A percentile compares a stretch with the other conserved stretches of the same genome.
Conservation (phyloP, 2,329 filamentous ascomycete species). For the Berkeleyomyces basicola region DNA sequence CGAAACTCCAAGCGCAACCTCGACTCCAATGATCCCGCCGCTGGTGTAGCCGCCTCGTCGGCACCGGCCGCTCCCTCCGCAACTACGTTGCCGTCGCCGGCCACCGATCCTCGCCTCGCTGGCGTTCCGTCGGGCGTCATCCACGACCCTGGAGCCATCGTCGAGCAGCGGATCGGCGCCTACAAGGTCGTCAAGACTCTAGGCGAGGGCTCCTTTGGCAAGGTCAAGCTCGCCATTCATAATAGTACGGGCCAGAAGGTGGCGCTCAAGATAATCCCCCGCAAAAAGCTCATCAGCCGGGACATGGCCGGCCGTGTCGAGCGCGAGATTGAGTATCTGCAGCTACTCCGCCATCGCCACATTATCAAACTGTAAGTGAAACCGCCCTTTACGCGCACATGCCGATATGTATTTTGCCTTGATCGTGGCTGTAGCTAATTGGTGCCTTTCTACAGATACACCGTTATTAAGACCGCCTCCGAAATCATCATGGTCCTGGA, state of each 20-base stretch:
- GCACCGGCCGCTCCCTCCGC: not conserved
- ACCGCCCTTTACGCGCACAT: not conserved
- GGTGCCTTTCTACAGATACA: constrained; percentile 43
- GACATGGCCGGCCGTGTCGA: constrained; percentile 98
- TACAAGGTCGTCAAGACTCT: constrained; percentile 84
- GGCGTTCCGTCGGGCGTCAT: constrained; percentile 14
- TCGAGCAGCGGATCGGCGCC: constrained; percentile 74
- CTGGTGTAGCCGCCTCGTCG: constrained; percentile 7
- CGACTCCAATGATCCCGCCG: constrained; percentile 6
- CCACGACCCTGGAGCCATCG: constrained; percentile 30
- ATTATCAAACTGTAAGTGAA: constrained; percentile 84
- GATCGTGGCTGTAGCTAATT: not conserved
- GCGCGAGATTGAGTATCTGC: constrained; percentile 94
- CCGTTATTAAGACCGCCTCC: constrained; percentile 82
- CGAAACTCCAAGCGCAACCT: constrained; percentile 12
- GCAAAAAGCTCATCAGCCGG: constrained; percentile 87
- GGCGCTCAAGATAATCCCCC: constrained; percentile 91
- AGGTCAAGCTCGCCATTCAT: constrained; percentile 93
- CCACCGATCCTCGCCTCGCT: constrained; percentile 21
- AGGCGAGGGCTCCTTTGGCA: constrained; percentile 93
- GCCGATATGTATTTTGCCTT: not conserved
- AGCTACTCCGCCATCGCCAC: constrained; percentile 86
- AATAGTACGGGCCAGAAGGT: constrained; percentile 87
- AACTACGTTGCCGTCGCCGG: not conserved
- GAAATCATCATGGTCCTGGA: constrained; percentile 99